Percentiles rank a stretch among this genome's conserved stretches.
phyloP scores from a whole-genome alignment of 1,284 basidiomycete species.

The Ceratobasidium sp. region DNA sequence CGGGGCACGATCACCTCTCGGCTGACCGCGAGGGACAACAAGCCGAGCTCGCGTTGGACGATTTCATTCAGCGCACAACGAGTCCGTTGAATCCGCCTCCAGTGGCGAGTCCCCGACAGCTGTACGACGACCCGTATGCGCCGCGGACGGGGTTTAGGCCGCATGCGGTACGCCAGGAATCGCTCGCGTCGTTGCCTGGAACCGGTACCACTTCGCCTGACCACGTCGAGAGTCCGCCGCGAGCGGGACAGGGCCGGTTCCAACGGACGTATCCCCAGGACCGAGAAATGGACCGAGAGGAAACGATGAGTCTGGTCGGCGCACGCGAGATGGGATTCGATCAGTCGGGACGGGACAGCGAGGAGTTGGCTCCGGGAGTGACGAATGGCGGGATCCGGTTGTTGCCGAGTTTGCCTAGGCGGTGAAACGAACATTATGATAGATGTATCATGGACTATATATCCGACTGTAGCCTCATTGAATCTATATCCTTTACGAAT shows the following conservation, averaged over 20 bases:
- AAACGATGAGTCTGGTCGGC: conserved; percentile 52
- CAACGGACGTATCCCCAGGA: conserved; percentile 49
- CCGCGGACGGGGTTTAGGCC: conserved; percentile 42
- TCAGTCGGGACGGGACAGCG: background rate
- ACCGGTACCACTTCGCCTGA: conserved; percentile 34
- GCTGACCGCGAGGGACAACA: background rate
- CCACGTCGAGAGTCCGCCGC: conserved; percentile 41
- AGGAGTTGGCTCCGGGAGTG: conserved; percentile 1
- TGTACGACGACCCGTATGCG: conserved; percentile 49
- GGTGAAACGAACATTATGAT: no score
- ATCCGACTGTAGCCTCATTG: background rate
- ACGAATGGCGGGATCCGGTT: conserved; percentile 38
- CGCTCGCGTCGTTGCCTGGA: conserved; percentile 10
- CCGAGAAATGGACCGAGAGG: conserved; percentile 51
- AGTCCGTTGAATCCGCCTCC: background rate
- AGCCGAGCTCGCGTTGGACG: conserved; percentile 14
- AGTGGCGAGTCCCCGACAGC: conserved; percentile 20
- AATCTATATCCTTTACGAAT: background rate
- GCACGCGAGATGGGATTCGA: conserved; percentile 41
- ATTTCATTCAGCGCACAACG: conserved; percentile 14
- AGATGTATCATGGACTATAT: background rate
- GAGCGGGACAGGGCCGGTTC: conserved; percentile 43
- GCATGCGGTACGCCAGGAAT: conserved; percentile 21
- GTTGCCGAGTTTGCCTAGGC: conserved; percentile 35
- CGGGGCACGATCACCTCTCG: conserved; percentile 46